Percentiles rank a stretch among this genome's conserved stretches.
Evolutionary conservation across 139 green algal species (phyloP).

Genomic region (Cymbomonas tetramitiformis): DNA sequence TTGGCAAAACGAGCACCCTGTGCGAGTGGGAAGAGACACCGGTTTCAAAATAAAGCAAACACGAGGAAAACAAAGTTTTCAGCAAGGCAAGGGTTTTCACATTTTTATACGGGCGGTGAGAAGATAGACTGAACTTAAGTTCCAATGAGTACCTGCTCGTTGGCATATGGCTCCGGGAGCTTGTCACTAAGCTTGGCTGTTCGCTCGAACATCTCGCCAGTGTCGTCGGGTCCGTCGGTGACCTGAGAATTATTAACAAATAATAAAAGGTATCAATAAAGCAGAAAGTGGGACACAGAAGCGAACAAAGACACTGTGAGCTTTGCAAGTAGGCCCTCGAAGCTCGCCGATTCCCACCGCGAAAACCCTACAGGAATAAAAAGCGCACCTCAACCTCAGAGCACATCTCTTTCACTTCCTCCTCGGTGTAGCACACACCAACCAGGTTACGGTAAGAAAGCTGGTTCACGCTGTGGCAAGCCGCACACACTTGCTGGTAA

Average conservation of each 20-base stretch:
- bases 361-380: not conserved
- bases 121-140: too few species aligned
- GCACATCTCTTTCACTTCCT: constrained; percentile 87
- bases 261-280: too few species aligned
- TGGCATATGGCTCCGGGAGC: constrained; percentile 75
- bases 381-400: constrained; percentile 52
- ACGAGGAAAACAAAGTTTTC: too few species aligned
- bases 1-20: constrained; percentile 84
- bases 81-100: too few species aligned
- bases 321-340: too few species aligned
- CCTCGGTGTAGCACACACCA: constrained; percentile 89
- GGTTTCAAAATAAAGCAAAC: too few species aligned
- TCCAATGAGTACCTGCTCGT: too few species aligned
- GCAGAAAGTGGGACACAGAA: not conserved
- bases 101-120: too few species aligned
- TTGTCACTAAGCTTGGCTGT: constrained; percentile 75
- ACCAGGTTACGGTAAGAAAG: constrained; percentile 90
- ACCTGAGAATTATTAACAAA: too few species aligned
- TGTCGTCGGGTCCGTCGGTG: constrained; percentile 86
- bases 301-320: not conserved
- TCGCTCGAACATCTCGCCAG: constrained; percentile 89
- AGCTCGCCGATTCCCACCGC: too few species aligned
- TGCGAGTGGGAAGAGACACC: too few species aligned
- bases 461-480: constrained; percentile 84
- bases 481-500: constrained; percentile 75